Base-by-base conservation (phyloP, 2,329 filamentous ascomycete genomes). In the Pestalotiopsis sp. region DNA sequence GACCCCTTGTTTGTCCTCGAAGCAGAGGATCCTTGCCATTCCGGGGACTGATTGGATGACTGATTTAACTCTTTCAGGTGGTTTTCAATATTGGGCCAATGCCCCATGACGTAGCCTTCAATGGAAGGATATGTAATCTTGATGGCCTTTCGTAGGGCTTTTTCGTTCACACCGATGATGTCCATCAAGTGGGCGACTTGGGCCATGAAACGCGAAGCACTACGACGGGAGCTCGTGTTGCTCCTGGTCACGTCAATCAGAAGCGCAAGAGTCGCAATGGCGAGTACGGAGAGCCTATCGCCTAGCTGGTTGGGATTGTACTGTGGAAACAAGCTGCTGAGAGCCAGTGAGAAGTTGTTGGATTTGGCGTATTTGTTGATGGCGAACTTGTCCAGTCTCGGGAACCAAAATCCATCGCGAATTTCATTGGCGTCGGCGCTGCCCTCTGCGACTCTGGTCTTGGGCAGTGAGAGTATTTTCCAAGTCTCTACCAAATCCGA, bases 401-500 rank as follows among this genome's bases (percentile, higher is more conserved):
- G 77, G 61, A 79, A 77, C 75, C 74, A 76, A 69, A 75, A 78
- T 41, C 66, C 74, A 66, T 75, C 75, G 23, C 66, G 72, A 17
- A 75, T 62, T 45, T 74, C 73, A 39, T 68, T 68, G 52, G 71
- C 73, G 6, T 66, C 41, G 17, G 41, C 58, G 14, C 38, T 57
- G 36, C 38, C 36, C 12, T 62, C 45, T 17, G 70, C 64, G 17
- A 52, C 68, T 62, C 69, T 66, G 38, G 69, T 39, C 17, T 70
- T 72, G n/a, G 80, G 79, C 20, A 79, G 69, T 36, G 78, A 77
- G 67, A 84, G 77, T 13, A 80, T 69, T 57, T 80, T 79, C 83
- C 82, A 85, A 17, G 81, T 76, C 25, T 81, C 77, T 17, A 83
- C 72, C 3, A 84, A 76, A 69, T 84, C 82, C 20, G 72, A 71